Base-by-base conservation (phyloP, 2,329 filamentous ascomycete species). In the Emmonsiellopsis sp. region DNA sequence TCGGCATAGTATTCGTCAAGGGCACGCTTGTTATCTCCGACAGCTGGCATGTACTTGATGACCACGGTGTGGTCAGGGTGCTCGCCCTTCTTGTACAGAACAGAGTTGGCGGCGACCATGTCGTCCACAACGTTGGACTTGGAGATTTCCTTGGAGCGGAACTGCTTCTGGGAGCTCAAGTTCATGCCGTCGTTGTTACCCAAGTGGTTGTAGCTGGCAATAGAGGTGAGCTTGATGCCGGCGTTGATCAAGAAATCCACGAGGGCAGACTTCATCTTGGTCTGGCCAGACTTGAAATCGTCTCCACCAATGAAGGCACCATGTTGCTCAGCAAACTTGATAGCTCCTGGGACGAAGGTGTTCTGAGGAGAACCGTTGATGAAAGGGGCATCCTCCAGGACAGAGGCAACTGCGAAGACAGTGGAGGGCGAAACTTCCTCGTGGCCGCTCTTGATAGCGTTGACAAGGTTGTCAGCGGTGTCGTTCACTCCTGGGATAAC, bases 111-210 rank as follows among this genome's bases (percentile, higher is more conserved):
- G 66, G 89, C 91, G 56, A 98, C 93, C 93, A 98, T 98, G 78
- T 98, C 93, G 70, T 98, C 93, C 53, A 98, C 93, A 10, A 98
- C 93, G 70, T 96, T 98, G 65, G 89, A 95, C 81, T 98, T 98
- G 75, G 89, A 95, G 63, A 98, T 98, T 77, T 98, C 93, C 83
- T 98, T 98, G 75, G 90, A 95, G 65, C 93, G 91, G 84, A 98
- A 98, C 76, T 97, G 93, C 78, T 86, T 89, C 73, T 96, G 91
- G 43, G 91, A 95, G 77, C 88, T 95, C 64, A 98, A 75, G 78
- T 98, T 98, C 84, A 91, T 96, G 77, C 93, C 93, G 70, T 98
- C 92, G 69, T 98, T 98, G 83, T 98, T 98, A 67, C 93, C 93
- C 53, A 98, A 85, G 72, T 98, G 93, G 79, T 98, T 98, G 84